Percentiles rank a stretch among this genome's conserved stretches.
Evolutionary conservation across 169 alveolate genomes (phyloP).

Genomic region (Theileria equi): DNA sequence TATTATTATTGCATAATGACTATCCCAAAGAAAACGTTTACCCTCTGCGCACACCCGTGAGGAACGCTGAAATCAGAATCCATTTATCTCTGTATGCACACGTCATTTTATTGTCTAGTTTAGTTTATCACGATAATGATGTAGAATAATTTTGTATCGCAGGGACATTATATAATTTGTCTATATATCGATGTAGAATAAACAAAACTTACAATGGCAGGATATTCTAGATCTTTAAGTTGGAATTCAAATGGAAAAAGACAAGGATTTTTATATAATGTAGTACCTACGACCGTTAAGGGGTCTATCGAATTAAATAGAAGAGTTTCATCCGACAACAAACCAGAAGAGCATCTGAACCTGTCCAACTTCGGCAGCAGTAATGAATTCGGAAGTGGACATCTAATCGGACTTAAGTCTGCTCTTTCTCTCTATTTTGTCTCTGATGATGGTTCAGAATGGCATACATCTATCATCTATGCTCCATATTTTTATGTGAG

Average conservation of each 20-base stretch:
- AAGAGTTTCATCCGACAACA: no score
- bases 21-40: no score
- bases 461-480: constrained; percentile 62
- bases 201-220: constrained; percentile 41
- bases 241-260: constrained; percentile 66
- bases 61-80: no score
- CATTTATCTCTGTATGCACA: no score
- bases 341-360: no score
- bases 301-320: constrained; percentile 30
- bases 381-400: neutral
- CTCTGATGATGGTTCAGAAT: constrained; percentile 63
- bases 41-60: no score
- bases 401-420: constrained; percentile 9
- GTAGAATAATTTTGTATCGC: no score
- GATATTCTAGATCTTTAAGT: constrained; percentile 22
- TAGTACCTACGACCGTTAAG: constrained; percentile 76
- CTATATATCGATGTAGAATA: no score
- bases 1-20: neutral
- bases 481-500: constrained; percentile 55
- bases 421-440: constrained; percentile 58
- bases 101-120: no score
- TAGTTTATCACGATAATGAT: no score
- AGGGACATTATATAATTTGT: no score
- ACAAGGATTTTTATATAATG: constrained; percentile 82
- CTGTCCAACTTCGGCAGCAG: constrained; percentile 14